These are phyloP conservation scores for Calocybe indica DNA, from an alignment of 768 basidiomycete species.

Conservation along the genomic window DNA sequence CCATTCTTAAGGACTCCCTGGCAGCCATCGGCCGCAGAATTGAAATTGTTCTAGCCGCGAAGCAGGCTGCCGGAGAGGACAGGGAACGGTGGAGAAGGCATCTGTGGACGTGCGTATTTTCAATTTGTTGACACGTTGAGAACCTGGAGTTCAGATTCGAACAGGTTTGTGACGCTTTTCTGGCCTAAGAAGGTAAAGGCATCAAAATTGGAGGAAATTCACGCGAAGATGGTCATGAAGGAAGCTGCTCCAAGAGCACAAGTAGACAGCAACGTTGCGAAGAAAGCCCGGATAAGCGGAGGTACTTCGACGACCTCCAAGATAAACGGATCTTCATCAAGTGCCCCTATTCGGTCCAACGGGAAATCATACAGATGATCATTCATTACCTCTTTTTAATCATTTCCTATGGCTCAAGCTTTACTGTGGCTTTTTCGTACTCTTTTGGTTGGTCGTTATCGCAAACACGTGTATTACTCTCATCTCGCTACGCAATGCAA, in stretches of 20 bases:
- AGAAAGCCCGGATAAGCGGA: conserved; percentile 56
- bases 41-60: conserved; percentile 71
- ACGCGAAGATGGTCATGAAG: conserved; percentile 93
- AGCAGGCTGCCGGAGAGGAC: conserved; percentile 77
- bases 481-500: too few species aligned
- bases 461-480: too few species aligned
- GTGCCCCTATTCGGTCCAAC: conserved; percentile 43
- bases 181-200: conserved; percentile 98
- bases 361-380: conserved; percentile 57
- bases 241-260: conserved; percentile 62
- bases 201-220: conserved; percentile 89
- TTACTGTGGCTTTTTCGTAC: conserved; percentile 15
- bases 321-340: conserved; percentile 42
- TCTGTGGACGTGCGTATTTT: conserved; percentile 84
- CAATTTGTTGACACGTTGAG: background rate
- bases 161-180: conserved; percentile 89
- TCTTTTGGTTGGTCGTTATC: conserved; percentile 1
- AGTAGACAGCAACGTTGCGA: conserved; percentile 40
- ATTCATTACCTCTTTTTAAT: conserved; percentile 7
- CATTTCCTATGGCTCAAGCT: conserved; percentile 8
- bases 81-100: conserved; percentile 85
- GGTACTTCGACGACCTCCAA: conserved; percentile 32
- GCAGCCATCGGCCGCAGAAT: conserved; percentile 92
- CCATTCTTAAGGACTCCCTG: conserved; percentile 91
- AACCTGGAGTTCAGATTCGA: conserved; percentile 4